phyloP scores from a whole-genome alignment of 805 yeast species.

The Priceomyces carsonii region DNA sequence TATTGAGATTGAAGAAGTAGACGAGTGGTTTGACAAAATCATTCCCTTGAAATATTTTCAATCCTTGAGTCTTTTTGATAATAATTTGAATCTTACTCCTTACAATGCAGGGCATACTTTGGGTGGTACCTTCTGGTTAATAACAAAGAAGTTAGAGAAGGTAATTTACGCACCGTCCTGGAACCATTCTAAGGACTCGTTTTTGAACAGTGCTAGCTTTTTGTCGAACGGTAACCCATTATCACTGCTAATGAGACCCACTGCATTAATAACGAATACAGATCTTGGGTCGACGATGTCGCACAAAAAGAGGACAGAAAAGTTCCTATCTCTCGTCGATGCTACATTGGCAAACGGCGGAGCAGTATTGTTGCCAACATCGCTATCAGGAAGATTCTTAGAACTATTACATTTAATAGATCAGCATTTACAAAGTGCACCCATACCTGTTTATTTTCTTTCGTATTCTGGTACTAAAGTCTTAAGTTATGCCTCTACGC shows the following conservation, averaged over 20 bases:
- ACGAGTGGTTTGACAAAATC: conserved; percentile 74
- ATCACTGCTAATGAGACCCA: conserved; percentile 71
- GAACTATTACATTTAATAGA: conserved; percentile 79
- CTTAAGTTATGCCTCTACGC: conserved; percentile 78
- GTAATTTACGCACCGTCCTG: conserved; percentile 88
- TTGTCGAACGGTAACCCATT: conserved; percentile 57
- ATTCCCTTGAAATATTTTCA: conserved; percentile 77
- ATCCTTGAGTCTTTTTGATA: conserved; percentile 62
- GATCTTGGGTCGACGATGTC: conserved; percentile 65
- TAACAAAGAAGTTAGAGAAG: conserved; percentile 72
- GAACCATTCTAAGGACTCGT: conserved; percentile 91
- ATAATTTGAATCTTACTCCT: conserved; percentile 71
- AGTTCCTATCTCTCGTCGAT: conserved; percentile 60
- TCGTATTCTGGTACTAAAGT: conserved; percentile 79
- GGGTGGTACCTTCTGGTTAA: conserved; percentile 91
- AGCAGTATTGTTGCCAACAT: conserved; percentile 79
- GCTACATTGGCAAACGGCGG: conserved; percentile 75
- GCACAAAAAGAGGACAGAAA: conserved; percentile 62
- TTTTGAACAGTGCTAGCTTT: conserved; percentile 52
- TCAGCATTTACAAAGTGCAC: conserved; percentile 55
- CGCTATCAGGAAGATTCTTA: conserved; percentile 76
- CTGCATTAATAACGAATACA: conserved; percentile 76
- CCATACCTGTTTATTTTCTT: conserved; percentile 73
- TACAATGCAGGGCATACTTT: conserved; percentile 89
- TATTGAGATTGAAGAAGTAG: conserved; percentile 72